Percentiles rank a stretch among this genome's conserved stretches.
These are phyloP conservation scores for Penicillium canescens DNA, from an alignment of 495 filamentous ascomycete genomes.

Conservation along the genomic window DNA sequence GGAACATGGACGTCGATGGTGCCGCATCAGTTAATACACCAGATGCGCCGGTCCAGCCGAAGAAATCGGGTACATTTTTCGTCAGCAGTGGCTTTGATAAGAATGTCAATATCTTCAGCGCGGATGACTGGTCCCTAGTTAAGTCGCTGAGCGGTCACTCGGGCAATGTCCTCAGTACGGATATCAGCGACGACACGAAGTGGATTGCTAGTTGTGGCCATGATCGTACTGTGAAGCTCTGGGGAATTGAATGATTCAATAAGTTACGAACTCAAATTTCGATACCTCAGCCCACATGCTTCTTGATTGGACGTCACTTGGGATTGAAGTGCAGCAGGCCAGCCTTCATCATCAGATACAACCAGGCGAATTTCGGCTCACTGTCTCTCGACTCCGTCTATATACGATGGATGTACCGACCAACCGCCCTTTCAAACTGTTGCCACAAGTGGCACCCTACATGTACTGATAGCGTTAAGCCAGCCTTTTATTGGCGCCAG, in stretches of 20 bases:
- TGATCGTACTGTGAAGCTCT: slow-evolving; percentile 94
- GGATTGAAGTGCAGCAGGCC: too few species aligned
- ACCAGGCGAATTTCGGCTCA: too few species aligned
- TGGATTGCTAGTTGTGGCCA: slow-evolving; percentile 95
- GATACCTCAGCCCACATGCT: neutral
- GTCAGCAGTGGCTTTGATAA: slow-evolving; percentile 91
- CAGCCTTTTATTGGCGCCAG: too few species aligned
- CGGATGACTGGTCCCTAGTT: slow-evolving; percentile 90
- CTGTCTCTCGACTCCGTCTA: too few species aligned
- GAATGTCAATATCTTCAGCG: slow-evolving; percentile 92
- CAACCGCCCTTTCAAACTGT: too few species aligned
- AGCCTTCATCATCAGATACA: too few species aligned
- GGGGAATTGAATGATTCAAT: slow-evolving; percentile 75
- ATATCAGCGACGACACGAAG: slow-evolving; percentile 78
- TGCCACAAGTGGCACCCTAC: too few species aligned
- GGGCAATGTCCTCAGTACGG: slow-evolving; percentile 84
- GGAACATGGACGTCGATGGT: slow-evolving; percentile 58
- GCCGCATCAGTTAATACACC: slow-evolving; percentile 20
- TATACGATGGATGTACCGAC: too few species aligned
- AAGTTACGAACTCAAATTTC: neutral
- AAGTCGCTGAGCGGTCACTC: slow-evolving; percentile 89
- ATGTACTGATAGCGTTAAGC: too few species aligned
- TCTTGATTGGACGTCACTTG: too few species aligned
- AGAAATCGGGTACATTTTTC: slow-evolving; percentile 82
- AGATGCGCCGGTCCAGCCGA: slow-evolving; percentile 41